phyloP scores from a whole-genome alignment of 345 rosid species.

The Crucihimalaya himalaica region DNA sequence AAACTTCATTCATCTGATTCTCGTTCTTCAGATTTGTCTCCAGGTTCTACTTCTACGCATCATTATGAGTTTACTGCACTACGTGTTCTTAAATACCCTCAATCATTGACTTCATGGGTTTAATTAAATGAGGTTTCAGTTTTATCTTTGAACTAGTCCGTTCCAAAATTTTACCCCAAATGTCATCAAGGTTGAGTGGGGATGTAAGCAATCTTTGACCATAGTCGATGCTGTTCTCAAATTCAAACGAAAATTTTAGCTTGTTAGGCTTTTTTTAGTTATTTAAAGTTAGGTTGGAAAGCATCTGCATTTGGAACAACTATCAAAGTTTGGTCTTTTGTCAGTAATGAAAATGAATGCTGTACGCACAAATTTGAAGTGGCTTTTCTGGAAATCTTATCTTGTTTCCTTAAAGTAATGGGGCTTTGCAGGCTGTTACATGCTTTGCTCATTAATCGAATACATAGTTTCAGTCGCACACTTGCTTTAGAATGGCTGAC shows the following conservation, averaged over 20 bases:
- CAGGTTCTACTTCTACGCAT: constrained; percentile 54
- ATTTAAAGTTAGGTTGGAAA: background rate
- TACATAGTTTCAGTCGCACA: constrained; percentile 1
- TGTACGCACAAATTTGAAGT: background rate
- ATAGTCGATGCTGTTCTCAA: background rate
- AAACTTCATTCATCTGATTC: constrained; percentile 57
- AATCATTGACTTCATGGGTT: constrained; percentile 13
- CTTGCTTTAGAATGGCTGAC: constrained; percentile 23
- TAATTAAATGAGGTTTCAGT: constrained; percentile 10
- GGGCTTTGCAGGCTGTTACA: constrained; percentile 20
- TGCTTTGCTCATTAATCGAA: constrained; percentile 21
- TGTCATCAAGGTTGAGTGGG: constrained; percentile 7
- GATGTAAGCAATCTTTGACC: constrained; percentile 14
- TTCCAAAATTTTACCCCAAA: constrained; percentile 10
- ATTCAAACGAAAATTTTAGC: background rate
- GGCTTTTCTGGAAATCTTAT: constrained; percentile 11
- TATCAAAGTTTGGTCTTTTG: constrained; percentile 8
- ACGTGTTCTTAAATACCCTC: constrained; percentile 12
- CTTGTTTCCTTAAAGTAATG: constrained; percentile 9
- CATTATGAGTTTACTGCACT: constrained; percentile 22
- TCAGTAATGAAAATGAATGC: background rate
- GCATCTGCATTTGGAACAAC: constrained; percentile 18
- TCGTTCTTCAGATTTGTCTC: constrained; percentile 44
- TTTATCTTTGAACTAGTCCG: constrained; percentile 6
- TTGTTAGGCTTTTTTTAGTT: background rate